Base-by-base conservation (phyloP, 2,329 filamentous ascomycete species). In the Hypoxylon sp. region DNA sequence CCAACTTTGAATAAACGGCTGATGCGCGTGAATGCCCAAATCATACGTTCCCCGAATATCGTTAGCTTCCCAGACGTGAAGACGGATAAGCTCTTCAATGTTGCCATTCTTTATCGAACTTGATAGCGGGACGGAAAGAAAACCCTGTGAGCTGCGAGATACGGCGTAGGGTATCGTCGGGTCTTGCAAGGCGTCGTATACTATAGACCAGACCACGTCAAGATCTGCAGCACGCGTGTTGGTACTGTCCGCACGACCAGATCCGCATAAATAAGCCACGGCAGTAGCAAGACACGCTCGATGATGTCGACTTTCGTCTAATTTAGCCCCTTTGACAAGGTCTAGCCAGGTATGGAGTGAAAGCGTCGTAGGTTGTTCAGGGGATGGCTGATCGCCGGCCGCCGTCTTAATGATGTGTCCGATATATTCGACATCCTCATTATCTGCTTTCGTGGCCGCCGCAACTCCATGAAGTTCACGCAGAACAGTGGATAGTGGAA, bases 41-140 rank as follows among this genome's bases (percentile, higher is more conserved):
- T 61, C 58, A 1, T 41, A 45, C 20, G 63, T 65, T 2, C 65
- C 67, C 15, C 67, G 63, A 16, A 64, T 29, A 1, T 63, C 64
- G 40, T 70, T 67, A 1, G 69, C 68, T 27, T 71, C 43, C 67
- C 67, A 68, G 5, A 73, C 63, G 45, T 74, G 70, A 1, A 74
- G 60, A 6, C 70, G 65, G 41, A 68, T 65, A 1, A 71, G 65
- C 36, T 71, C 66, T 17, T 69, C 66, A 36, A 73, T 72, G 19
- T 50, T 59, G 1, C 66, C 67, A 20, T 70, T 57, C 11, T 63
- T 52, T 4, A 67, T 48, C 2, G 70, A 44, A 48, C 67, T 71
- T 57, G 70, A 74, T 2, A 74, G 61, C 1, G 69, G 62, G 2
- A 73, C 59, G 7, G 65, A 55, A 1, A 71, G 51, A 23, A 71